Evolutionary conservation across 768 basidiomycete genomes (phyloP), one percentile per base, ranked within the genome.

Genomic region (Lentinula lateritia): DNA sequence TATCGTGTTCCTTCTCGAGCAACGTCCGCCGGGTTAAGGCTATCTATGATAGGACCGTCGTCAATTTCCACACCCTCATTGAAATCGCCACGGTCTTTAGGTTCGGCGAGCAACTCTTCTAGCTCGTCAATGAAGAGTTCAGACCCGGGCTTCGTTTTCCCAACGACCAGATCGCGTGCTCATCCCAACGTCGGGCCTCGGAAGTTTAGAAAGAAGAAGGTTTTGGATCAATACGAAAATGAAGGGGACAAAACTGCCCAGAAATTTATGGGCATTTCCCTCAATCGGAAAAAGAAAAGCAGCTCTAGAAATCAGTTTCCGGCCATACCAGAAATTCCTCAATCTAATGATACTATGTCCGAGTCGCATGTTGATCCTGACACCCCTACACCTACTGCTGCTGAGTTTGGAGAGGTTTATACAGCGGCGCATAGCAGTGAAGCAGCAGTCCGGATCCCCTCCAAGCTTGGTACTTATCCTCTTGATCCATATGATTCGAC

Each of bases 401-500:
- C 42, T 12, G 28, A 50, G 28, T 39, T 42, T 36, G 48, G 48
- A 45, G 32, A 35, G 18, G 41, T 43, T 13, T 18, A 58, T 32
- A 15, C n/a, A 58, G 15, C 23, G 28, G 43, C 13, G 2, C 38
- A 48, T 32, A 36, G 32, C 43, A 38, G 34, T 20, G 23, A 35
- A 52, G 20, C 56, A 39, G 13, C 34, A 53, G 15, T 43, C 41
- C 54, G 45, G 58, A 20, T 50, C 8, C 52, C 32, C 5, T 38
- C 64, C 20, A 68, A 67, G 45, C 45, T 68, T 55, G 66, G 66
- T 2, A 39, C 43, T 10, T 70, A 70, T 52, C 69, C 69, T 36
- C 60, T 68, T 18, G 68, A 70, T 60, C 63, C 69, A 8, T 70
- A 68, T 50, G 66, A 70, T 56, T 52, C 65, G 12, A 43, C 57